Evolutionary conservation across 495 filamentous ascomycete genomes (phyloP).

Genomic region (Xylona heveae): DNA sequence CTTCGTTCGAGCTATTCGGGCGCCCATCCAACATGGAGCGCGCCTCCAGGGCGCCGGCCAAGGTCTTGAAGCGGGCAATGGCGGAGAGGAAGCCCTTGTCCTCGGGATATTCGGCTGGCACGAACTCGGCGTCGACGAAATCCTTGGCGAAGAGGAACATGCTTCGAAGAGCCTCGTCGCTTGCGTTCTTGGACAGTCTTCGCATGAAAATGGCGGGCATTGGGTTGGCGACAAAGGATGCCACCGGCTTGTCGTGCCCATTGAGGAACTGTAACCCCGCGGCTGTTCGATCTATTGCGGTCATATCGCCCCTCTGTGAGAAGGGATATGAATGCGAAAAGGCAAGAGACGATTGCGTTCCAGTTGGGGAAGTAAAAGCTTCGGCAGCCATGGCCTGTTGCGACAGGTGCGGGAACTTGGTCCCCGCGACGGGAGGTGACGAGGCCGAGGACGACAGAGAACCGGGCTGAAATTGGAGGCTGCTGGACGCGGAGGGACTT

Average conservation of each 20-base stretch:
- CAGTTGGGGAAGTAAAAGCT: slow-evolving; percentile 11
- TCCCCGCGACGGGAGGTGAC: slow-evolving; percentile 13
- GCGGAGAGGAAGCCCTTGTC: slow-evolving; percentile 57
- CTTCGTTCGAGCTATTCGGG: slow-evolving; percentile 48
- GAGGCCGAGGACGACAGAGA: slow-evolving; percentile 25
- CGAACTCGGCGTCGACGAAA: slow-evolving; percentile 49
- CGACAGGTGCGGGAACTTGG: slow-evolving; percentile 13
- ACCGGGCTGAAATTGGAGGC: slow-evolving; percentile 17
- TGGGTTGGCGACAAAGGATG: slow-evolving; percentile 20
- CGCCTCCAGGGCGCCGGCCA: slow-evolving; percentile 55
- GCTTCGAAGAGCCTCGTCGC: slow-evolving; percentile 47
- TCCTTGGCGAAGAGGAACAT: slow-evolving; percentile 81
- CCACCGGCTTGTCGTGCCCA: background rate
- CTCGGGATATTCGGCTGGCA: slow-evolving; percentile 38
- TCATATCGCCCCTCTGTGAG: slow-evolving; percentile 1
- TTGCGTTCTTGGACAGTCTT: slow-evolving; percentile 52
- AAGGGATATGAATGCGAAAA: slow-evolving; percentile 1
- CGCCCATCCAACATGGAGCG: slow-evolving; percentile 61
- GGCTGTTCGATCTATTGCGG: slow-evolving; percentile 1
- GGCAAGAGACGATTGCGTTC: background rate
- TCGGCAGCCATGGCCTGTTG: slow-evolving; percentile 19
- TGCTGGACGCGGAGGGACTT: slow-evolving; percentile 3
- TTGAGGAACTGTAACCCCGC: background rate
- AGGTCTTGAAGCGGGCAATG: slow-evolving; percentile 49
- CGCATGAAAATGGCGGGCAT: slow-evolving; percentile 44